Evolutionary conservation across 2,329 filamentous ascomycete genomes (phyloP).

Genomic region (Neophaeococcomyces mojaviensis): DNA sequence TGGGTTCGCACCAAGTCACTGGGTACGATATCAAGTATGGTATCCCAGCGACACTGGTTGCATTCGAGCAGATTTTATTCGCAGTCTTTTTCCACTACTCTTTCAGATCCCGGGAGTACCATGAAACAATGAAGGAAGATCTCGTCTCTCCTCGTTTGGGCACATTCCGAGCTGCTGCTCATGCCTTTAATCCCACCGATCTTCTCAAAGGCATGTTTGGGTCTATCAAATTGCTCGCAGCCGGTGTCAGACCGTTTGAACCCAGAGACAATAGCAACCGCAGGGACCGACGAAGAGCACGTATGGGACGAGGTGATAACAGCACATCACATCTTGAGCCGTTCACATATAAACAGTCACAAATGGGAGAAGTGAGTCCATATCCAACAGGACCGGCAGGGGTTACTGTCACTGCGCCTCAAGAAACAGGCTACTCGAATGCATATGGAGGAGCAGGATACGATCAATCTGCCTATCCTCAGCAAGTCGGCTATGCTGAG

Average conservation of each 20-base stretch:
- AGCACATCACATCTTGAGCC: slow-evolving; percentile 1
- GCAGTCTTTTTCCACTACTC: slow-evolving; percentile 70
- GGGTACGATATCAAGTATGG: slow-evolving; percentile 64
- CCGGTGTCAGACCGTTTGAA: background rate
- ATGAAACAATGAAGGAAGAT: background rate
- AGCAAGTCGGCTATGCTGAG: background rate
- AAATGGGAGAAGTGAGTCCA: background rate
- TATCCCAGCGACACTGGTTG: slow-evolving; percentile 67
- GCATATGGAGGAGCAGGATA: background rate
- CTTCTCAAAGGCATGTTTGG: slow-evolving; percentile 25
- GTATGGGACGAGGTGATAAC: background rate
- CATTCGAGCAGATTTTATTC: slow-evolving; percentile 76
- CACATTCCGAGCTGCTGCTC: slow-evolving; percentile 4
- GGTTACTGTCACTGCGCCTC: background rate
- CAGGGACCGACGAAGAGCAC: background rate
- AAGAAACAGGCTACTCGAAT: background rate
- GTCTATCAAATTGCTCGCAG: slow-evolving; percentile 42
- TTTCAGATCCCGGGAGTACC: slow-evolving; percentile 50
- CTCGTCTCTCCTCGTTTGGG: background rate
- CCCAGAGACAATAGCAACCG: background rate
- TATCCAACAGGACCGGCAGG: background rate
- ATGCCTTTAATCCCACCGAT: slow-evolving; percentile 13
- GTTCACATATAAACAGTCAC: background rate
- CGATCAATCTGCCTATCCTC: background rate
- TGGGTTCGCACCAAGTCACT: slow-evolving; percentile 52